phyloP scores from a whole-genome alignment of 2,329 filamentous ascomycete genomes.

The Colletotrichum sidae region DNA sequence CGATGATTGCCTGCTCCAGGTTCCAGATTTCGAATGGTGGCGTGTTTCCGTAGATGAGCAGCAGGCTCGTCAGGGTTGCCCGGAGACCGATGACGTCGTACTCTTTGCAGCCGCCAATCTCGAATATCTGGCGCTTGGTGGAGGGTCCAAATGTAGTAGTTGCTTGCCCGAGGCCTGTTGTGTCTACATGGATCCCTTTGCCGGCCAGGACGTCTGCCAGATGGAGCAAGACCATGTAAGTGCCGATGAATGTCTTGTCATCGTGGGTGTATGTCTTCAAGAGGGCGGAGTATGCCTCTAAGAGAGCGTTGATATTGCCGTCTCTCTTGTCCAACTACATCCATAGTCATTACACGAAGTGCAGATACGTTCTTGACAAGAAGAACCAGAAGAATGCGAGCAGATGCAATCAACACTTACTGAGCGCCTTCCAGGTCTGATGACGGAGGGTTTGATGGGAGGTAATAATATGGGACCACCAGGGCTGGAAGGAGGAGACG shows the following conservation, averaged over 20 bases:
- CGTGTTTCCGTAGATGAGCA: constrained; percentile 34
- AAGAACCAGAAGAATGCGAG: neutral
- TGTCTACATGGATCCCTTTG: constrained; percentile 31
- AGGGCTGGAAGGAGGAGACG: neutral
- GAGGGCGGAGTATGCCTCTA: neutral
- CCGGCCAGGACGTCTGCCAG: constrained; percentile 36
- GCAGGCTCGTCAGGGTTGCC: constrained; percentile 36
- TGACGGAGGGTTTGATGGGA: neutral
- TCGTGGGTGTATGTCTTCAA: neutral
- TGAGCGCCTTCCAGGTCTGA: constrained; percentile 18
- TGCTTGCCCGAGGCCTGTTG: constrained; percentile 24
- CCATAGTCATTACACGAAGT: neutral
- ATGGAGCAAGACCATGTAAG: constrained; percentile 31
- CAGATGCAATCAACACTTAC: neutral
- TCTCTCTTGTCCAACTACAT: neutral
- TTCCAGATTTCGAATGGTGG: constrained; percentile 37
- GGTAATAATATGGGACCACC: neutral
- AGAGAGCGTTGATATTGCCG: constrained; percentile 1
- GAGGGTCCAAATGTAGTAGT: constrained; percentile 18
- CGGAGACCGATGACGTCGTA: constrained; percentile 39
- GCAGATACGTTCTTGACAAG: neutral
- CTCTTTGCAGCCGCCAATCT: constrained; percentile 33
- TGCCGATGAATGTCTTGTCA: constrained; percentile 17
- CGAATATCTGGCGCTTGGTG: constrained; percentile 38
- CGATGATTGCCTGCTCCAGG: constrained; percentile 38